Evolutionary conservation across 805 yeast species (phyloP).

Genomic region (Pichia deserticola): DNA sequence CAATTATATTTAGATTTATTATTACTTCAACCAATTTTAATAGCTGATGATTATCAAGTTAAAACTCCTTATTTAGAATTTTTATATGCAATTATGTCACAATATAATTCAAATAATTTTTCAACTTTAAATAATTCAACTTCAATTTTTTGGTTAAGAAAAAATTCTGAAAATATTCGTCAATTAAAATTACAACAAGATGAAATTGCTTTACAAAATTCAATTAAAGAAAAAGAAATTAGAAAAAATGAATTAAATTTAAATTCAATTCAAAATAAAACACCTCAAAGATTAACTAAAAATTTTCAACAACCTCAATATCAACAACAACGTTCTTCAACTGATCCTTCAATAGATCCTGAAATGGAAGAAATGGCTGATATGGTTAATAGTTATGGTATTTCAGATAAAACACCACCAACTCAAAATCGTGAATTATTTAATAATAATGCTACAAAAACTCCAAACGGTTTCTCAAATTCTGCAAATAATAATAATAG

Average conservation of each 20-base stretch:
- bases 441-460: slow-evolving; percentile 8
- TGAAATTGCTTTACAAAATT: slow-evolving; percentile 18
- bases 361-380: slow-evolving; percentile 28
- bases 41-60: slow-evolving; percentile 83
- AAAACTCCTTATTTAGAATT: slow-evolving; percentile 89
- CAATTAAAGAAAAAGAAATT: slow-evolving; percentile 25
- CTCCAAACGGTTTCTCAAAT: slow-evolving; percentile 9
- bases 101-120: slow-evolving; percentile 44
- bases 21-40: slow-evolving; percentile 74
- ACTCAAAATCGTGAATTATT: slow-evolving; percentile 3
- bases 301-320: slow-evolving; percentile 8
- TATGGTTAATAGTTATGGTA: slow-evolving; percentile 25
- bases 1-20: slow-evolving; percentile 67
- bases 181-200: slow-evolving; percentile 23
- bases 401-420: slow-evolving; percentile 22
- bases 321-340: slow-evolving; percentile 7
- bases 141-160: slow-evolving; percentile 26
- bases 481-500: background rate
- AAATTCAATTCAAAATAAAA: background rate
- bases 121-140: slow-evolving; percentile 27
- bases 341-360: slow-evolving; percentile 20
- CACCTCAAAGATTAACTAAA: slow-evolving; percentile 2
- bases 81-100: slow-evolving; percentile 70
- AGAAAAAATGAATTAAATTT: slow-evolving; percentile 4
- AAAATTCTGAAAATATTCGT: slow-evolving; percentile 24